A percentile compares a stretch with the other conserved stretches of the same genome.
phyloP scores from a whole-genome alignment of 257 asterid species.

The Solanum acaule region DNA sequence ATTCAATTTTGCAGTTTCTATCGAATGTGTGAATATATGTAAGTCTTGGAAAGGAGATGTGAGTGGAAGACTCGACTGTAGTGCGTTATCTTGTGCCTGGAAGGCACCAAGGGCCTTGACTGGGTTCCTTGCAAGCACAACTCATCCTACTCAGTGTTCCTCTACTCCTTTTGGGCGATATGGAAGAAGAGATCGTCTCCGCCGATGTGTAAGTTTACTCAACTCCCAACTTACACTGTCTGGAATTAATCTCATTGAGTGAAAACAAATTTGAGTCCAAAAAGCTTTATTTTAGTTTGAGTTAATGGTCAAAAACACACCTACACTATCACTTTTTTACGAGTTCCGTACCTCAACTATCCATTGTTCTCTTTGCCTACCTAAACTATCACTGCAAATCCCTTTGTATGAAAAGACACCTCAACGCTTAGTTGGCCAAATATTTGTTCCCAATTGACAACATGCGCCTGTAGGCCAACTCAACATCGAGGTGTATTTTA shows the following conservation, averaged over 20 bases:
- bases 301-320: neutral
- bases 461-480: neutral
- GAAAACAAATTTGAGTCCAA: neutral
- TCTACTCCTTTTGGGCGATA: constrained; percentile 17
- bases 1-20: constrained; percentile 40
- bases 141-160: constrained; percentile 42
- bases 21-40: constrained; percentile 67
- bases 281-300: neutral
- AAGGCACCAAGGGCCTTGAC: constrained; percentile 76
- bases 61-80: constrained; percentile 64
- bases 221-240: neutral
- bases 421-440: neutral
- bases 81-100: constrained; percentile 62
- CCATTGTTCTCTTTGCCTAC: neutral
- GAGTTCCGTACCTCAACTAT: neutral
- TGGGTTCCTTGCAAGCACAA: constrained; percentile 81
- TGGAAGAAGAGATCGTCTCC: constrained; percentile 28
- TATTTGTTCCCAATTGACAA: neutral
- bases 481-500: neutral
- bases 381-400: neutral
- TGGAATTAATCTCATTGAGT: neutral
- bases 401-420: neutral
- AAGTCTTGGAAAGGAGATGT: constrained; percentile 69
- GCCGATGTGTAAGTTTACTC: constrained; percentile 45
- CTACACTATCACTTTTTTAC: neutral